Conservation (phyloP, 1,284 basidiomycete species). For the Mycosarcoma mackinlayi region DNA sequence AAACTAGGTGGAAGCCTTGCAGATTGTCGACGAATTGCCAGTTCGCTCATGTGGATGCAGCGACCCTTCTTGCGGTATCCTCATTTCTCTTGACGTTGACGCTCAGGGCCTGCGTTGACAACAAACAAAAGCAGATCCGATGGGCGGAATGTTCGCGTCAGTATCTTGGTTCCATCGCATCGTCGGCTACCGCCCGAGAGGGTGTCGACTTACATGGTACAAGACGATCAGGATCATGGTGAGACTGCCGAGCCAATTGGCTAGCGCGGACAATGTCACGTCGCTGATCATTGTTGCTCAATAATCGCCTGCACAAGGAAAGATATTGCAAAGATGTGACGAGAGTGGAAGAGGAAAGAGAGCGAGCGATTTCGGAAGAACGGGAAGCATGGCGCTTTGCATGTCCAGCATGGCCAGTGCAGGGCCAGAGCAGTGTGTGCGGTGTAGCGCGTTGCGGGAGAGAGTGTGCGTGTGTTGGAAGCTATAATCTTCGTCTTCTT, state of each 20-base stretch:
- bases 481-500: too few species aligned
- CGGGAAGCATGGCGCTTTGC: not conserved
- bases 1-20: not conserved
- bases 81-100: conserved; percentile 53
- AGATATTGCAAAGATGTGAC: not conserved
- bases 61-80: conserved; percentile 21
- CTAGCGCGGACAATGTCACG: conserved; percentile 59
- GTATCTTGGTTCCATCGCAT: too few species aligned
- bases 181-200: too few species aligned
- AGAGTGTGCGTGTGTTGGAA: too few species aligned
- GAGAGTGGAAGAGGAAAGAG: too few species aligned
- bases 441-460: not conserved
- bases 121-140: not conserved
- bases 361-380: too few species aligned
- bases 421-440: too few species aligned
- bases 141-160: not conserved
- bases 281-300: conserved; percentile 56
- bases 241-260: conserved; percentile 63
- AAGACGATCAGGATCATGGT: conserved; percentile 63
- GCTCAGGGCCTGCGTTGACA: conserved; percentile 28
- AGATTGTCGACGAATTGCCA: not conserved
- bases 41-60: conserved; percentile 14
- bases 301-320: too few species aligned
- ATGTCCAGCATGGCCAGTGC: conserved; percentile 25
- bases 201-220: conserved; percentile 57